These are phyloP conservation scores for Blepharisma japonicum DNA, from an alignment of 73 alveolate genomes.

Conservation along the genomic window DNA sequence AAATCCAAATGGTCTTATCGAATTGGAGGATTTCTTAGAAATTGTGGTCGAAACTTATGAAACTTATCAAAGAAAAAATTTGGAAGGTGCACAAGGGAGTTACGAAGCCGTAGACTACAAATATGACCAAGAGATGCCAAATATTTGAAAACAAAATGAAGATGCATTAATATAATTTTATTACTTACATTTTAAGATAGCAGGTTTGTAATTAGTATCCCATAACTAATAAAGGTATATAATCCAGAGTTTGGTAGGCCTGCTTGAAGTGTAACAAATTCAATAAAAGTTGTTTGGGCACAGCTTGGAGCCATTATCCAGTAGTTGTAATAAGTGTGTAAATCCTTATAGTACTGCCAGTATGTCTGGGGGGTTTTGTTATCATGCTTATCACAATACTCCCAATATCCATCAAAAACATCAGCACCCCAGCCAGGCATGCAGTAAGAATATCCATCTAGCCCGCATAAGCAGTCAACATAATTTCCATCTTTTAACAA, in stretches of 20 bases:
- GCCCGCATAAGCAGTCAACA: neutral
- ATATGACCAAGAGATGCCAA: too few species aligned
- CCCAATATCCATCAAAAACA: constrained; percentile 21
- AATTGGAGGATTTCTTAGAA: neutral
- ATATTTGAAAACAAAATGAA: too few species aligned
- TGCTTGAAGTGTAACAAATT: neutral
- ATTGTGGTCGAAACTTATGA: constrained; percentile 8
- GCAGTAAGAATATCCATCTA: neutral
- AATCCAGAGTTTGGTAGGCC: too few species aligned
- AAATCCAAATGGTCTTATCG: constrained; percentile 7
- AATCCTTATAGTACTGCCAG: neutral
- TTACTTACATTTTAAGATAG: too few species aligned
- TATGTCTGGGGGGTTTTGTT: neutral
- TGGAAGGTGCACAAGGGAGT: neutral
- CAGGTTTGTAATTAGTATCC: too few species aligned
- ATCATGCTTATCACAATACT: neutral
- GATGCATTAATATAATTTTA: too few species aligned
- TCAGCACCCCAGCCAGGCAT: constrained; percentile 14
- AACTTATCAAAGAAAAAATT: neutral
- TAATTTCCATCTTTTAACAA: neutral
- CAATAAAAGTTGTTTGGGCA: neutral
- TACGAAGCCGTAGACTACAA: neutral
- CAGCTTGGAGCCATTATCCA: neutral
- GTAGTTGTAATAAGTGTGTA: neutral
- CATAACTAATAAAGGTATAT: too few species aligned